Evolutionary conservation across 228 moss, liverwort and hornwort species (phyloP).

Genomic region (Sphagnum fallax): DNA sequence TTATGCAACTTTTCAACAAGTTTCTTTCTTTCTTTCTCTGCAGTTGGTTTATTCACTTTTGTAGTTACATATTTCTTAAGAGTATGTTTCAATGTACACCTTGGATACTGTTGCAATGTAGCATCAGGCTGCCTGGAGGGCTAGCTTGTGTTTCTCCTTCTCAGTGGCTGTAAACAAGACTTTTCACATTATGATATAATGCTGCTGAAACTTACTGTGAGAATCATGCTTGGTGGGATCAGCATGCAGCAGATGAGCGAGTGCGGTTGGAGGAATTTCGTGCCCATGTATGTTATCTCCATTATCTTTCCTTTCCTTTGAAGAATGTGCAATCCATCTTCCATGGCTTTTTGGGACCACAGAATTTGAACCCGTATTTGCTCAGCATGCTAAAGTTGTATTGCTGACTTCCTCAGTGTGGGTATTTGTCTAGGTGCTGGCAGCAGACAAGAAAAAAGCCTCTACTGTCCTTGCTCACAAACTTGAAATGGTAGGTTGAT

Average conservation of each 20-base stretch:
- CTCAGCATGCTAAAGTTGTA: neutral
- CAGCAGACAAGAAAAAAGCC: conserved; percentile 34
- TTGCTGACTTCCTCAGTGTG: neutral
- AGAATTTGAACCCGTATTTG: no score
- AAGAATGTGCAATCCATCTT: neutral
- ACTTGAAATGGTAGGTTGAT: conserved; percentile 54
- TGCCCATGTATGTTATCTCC: conserved; percentile 34
- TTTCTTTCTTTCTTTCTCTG: no score
- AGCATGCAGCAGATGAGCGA: conserved; percentile 99
- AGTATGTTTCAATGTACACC: conserved; percentile 3
- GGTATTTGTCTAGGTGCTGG: conserved; percentile 50
- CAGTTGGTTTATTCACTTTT: no score
- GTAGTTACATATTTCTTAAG: neutral
- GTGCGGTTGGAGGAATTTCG: conserved; percentile 91
- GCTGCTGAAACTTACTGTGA: no score
- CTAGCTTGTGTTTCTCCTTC: no score
- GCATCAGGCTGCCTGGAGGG: conserved; percentile 6
- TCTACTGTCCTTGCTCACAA: conserved; percentile 43
- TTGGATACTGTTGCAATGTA: neutral
- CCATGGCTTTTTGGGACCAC: neutral
- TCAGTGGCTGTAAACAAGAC: no score
- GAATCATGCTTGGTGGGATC: conserved; percentile 5
- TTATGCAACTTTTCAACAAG: neutral
- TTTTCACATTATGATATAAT: no score
- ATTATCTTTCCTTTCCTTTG: neutral